Evolutionary conservation across 2,329 filamentous ascomycete genomes (phyloP).

Genomic region (Fusarium duplospermum): DNA sequence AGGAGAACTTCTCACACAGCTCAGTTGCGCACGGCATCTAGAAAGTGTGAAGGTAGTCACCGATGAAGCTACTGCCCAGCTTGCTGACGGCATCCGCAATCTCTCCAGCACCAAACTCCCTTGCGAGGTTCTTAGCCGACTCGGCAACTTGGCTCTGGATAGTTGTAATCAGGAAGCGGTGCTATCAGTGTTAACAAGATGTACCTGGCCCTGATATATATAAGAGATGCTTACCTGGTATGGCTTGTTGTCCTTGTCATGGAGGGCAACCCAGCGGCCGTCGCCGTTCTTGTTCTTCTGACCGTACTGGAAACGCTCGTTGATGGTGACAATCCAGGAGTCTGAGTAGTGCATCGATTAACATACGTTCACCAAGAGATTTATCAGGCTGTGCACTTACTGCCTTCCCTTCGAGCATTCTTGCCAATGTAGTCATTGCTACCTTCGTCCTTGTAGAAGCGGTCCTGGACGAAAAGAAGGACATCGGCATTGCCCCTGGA

Average conservation of each 20-base stretch:
- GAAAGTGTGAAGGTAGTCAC: background rate
- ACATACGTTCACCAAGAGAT: background rate
- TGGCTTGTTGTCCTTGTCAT: constrained; percentile 31
- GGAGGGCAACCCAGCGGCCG: constrained; percentile 23
- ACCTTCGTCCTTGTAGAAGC: constrained; percentile 17
- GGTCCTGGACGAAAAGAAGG: constrained; percentile 28
- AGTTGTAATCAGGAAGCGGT: background rate
- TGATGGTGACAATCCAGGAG: constrained; percentile 19
- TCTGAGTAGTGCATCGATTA: background rate
- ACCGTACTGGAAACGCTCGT: constrained; percentile 33
- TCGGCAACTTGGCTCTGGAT: background rate
- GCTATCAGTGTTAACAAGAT: background rate
- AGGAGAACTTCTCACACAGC: background rate
- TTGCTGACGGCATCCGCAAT: background rate
- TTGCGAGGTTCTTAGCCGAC: background rate
- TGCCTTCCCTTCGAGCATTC: constrained; percentile 12
- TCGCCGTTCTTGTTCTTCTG: constrained; percentile 33
- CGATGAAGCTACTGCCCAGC: background rate
- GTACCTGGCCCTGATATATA: background rate
- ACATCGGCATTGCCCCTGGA: constrained; percentile 20
- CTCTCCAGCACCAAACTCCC: background rate
- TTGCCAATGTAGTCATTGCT: constrained; percentile 24
- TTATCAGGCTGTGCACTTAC: background rate
- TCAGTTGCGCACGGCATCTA: background rate
- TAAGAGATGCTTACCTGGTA: constrained; percentile 20